A percentile compares a stretch with the other conserved stretches of the same genome.
Conservation (phyloP, 129 eudicot genomes). For the Saposhnikovia divaricata region DNA sequence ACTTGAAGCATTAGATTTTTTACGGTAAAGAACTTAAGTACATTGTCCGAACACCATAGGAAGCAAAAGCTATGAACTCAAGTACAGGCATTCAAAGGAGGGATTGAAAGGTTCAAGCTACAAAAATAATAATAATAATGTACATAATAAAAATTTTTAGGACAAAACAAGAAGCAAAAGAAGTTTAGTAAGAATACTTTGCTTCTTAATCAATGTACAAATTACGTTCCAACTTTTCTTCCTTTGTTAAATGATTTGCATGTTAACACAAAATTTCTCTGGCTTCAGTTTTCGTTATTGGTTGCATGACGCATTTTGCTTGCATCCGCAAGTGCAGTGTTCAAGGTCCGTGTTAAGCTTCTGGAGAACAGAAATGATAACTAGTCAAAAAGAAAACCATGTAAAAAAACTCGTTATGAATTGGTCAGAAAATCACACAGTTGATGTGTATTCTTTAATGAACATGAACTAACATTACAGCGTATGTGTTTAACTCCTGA, state of each 20-base stretch:
- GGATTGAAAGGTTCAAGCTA: background rate
- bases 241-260: background rate
- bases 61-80: no score
- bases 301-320: conserved; percentile 21
- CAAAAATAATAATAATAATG: background rate
- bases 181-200: background rate
- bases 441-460: background rate
- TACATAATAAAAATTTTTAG: background rate
- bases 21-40: no score
- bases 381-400: background rate
- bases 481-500: background rate
- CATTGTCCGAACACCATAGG: background rate
- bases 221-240: background rate
- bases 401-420: background rate
- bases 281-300: background rate
- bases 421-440: background rate
- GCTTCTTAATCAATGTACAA: conserved; percentile 7
- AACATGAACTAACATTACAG: background rate
- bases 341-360: conserved; percentile 49
- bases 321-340: conserved; percentile 69
- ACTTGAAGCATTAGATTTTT: no score
- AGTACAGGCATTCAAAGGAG: background rate
- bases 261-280: background rate
- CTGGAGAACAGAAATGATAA: conserved; percentile 18
- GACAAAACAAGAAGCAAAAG: background rate